Evolutionary conservation across 2,329 filamentous ascomycete genomes (phyloP), one percentile per base, ranked within the genome.

Genomic region (Cladosporium sp.): DNA sequence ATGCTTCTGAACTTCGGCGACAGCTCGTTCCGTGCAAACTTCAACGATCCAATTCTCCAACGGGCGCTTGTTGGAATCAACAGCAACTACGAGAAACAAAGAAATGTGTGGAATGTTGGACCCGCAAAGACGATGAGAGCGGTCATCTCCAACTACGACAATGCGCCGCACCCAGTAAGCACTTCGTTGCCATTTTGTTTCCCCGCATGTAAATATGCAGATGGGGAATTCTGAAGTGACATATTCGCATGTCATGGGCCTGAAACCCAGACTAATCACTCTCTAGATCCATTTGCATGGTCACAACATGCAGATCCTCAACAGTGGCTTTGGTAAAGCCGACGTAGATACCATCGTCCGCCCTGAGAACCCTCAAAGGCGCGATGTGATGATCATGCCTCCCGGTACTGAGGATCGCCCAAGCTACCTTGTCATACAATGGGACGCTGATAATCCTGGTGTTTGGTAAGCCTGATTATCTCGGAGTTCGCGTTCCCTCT

Each of bases 261-360:
- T n/a, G 37, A 18, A 14, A 26, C 10, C 46, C 21, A 18, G 4
- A n/a, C 55, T 58, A 8, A 58, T 5, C 18, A 18, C 5, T 58
- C 35, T 7, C 4, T 14, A 58, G 35, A 58, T 58, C 21, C 88
- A 91, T 78, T 88, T 88, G 10, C 65, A 74, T 71, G 88, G 88
- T 12, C 65, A 70, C 67, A 56, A 92, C 78, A 89, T 91, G 80
- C 88, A 87, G 72, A 78, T 92, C 57, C 81, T 92, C 0, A 80
- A 85, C 49, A 83, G 84, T 76, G 78, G 84, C 68, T 68, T 78
- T 70, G 69, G 78, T 8, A 69, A 66, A 21, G 80, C 75, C 75
- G 72, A 78, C 58, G 76, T 75, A 26, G 69, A 71, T 5, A 58
- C 33, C 55, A 73, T 82, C 33, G 70, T 68, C 71, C 81, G 82